Evolutionary conservation across 768 basidiomycete species (phyloP).

Genomic region (Mycena venus): DNA sequence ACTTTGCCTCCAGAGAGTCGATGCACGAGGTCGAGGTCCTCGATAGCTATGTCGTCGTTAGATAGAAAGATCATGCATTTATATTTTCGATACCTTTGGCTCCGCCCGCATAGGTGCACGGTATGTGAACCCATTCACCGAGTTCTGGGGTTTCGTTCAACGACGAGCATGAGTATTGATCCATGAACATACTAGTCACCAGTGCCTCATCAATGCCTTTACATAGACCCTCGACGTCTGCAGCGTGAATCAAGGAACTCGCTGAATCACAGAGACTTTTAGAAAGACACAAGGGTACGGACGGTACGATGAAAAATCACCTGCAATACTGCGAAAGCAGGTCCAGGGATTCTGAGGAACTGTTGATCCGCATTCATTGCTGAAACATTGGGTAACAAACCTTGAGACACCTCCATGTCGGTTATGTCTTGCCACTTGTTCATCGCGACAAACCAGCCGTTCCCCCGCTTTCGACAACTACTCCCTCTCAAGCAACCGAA

Average conservation of each 20-base stretch:
- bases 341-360: constrained; percentile 76
- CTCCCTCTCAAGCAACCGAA: not conserved
- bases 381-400: constrained; percentile 50
- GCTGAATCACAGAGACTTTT: constrained; percentile 53
- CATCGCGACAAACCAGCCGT: constrained; percentile 95
- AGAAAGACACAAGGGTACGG: no score
- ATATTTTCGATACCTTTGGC: constrained; percentile 75
- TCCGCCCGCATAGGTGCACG: constrained; percentile 97
- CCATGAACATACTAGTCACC: constrained; percentile 72
- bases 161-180: not conserved
- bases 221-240: constrained; percentile 98
- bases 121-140: constrained; percentile 92
- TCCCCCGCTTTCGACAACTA: constrained; percentile 85
- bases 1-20: constrained; percentile 85
- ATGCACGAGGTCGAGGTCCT: constrained; percentile 87
- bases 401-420: constrained; percentile 91
- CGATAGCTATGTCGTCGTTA: constrained; percentile 65
- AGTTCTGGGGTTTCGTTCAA: constrained; percentile 65
- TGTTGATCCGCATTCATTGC: not conserved
- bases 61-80: not conserved
- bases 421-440: constrained; percentile 99
- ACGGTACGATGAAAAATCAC: no score
- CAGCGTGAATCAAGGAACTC: constrained; percentile 97
- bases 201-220: constrained; percentile 95
- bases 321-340: constrained; percentile 87